Conservation (phyloP, 371 early-diverging fungal species). For the Mucor indicus region DNA sequence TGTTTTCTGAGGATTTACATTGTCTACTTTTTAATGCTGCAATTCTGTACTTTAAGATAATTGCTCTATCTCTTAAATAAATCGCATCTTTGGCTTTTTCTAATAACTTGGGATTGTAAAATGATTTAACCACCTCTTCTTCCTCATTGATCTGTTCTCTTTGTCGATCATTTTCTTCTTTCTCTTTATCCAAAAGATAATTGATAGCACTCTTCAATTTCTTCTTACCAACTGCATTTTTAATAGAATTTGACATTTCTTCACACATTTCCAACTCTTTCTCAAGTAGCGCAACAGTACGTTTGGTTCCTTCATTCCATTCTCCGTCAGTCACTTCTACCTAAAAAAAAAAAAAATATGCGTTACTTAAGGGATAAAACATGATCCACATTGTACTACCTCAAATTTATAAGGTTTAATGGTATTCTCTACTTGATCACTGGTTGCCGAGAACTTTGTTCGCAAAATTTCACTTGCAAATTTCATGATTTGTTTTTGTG, state of each 20-base stretch:
- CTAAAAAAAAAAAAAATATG: constrained; percentile 7
- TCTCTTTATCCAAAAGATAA: constrained; percentile 53
- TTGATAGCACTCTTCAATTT: constrained; percentile 84
- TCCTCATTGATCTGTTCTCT: constrained; percentile 36
- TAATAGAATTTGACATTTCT: constrained; percentile 68
- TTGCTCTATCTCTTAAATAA: constrained; percentile 68
- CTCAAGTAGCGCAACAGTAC: constrained; percentile 73
- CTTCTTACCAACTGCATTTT: constrained; percentile 72
- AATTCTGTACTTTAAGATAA: constrained; percentile 77
- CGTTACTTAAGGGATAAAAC: background rate
- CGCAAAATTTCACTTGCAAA: constrained; percentile 84
- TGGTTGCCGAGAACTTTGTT: constrained; percentile 78
- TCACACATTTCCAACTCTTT: constrained; percentile 74
- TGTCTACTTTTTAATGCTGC: constrained; percentile 76
- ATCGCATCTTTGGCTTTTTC: constrained; percentile 81
- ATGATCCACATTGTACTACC: constrained; percentile 9
- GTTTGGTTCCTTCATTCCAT: constrained; percentile 87
- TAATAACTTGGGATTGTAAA: constrained; percentile 70
- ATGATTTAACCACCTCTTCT: constrained; percentile 49
- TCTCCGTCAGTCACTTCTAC: constrained; percentile 90
- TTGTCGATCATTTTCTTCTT: constrained; percentile 51
- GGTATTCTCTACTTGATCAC: constrained; percentile 97
- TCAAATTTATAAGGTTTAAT: constrained; percentile 98
- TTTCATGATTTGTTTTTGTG: constrained; percentile 75
- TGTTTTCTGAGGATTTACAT: constrained; percentile 74